phyloP scores from a whole-genome alignment of 768 basidiomycete genomes.

The Pleurotus tuoliensis region DNA sequence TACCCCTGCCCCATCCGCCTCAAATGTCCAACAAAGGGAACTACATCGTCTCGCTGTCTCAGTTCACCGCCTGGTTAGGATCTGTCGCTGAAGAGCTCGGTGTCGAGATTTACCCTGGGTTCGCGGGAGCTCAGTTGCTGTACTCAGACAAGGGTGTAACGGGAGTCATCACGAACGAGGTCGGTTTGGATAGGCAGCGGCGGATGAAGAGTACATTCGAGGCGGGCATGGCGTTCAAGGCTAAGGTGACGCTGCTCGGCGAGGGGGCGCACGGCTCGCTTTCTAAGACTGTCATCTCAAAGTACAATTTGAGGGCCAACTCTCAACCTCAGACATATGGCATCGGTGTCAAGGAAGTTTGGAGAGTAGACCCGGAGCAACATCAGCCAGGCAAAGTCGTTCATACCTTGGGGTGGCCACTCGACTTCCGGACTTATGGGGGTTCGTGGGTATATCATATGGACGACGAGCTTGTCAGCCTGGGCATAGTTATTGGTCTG shows the following conservation, averaged over 20 bases:
- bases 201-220: slow-evolving; percentile 85
- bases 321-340: slow-evolving; percentile 91
- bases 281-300: slow-evolving; percentile 70
- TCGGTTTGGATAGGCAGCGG: slow-evolving; percentile 77
- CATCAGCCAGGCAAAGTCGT: slow-evolving; percentile 79
- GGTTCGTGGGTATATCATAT: slow-evolving; percentile 97
- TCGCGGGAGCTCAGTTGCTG: slow-evolving; percentile 85
- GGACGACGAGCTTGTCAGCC: slow-evolving; percentile 83
- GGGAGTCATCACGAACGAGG: slow-evolving; percentile 91
- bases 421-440: slow-evolving; percentile 81
- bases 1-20: slow-evolving; percentile 92
- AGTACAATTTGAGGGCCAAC: slow-evolving; percentile 69
- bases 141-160: slow-evolving; percentile 65
- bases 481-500: slow-evolving; percentile 90
- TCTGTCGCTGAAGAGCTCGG: slow-evolving; percentile 79
- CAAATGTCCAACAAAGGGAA: slow-evolving; percentile 96
- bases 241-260: slow-evolving; percentile 87
- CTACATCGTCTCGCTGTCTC: slow-evolving; percentile 87
- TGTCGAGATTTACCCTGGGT: slow-evolving; percentile 96
- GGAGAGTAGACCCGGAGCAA: slow-evolving; percentile 69
- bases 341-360: slow-evolving; percentile 95
- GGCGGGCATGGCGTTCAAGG: slow-evolving; percentile 93
- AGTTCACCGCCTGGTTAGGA: slow-evolving; percentile 87
- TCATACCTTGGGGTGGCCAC: slow-evolving; percentile 93
- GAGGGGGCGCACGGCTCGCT: slow-evolving; percentile 95